Conservation (phyloP, 345 rosid species). For the Aethionema arabicum region DNA sequence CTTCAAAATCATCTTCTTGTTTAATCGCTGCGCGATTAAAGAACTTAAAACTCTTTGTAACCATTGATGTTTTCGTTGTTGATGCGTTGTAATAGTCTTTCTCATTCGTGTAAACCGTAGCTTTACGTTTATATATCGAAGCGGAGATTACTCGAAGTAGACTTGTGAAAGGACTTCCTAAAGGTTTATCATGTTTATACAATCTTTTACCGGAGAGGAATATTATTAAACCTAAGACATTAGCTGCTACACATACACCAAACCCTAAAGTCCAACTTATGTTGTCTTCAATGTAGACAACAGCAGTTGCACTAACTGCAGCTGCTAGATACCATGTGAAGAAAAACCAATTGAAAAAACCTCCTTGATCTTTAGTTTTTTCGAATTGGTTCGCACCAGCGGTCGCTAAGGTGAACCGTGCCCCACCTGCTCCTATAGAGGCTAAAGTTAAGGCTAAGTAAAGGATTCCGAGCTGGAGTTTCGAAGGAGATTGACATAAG, state of each 20-base stretch:
- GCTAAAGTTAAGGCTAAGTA: slow-evolving; percentile 42
- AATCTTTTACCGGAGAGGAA: slow-evolving; percentile 42
- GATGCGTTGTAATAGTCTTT: slow-evolving; percentile 40
- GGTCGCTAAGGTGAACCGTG: slow-evolving; percentile 40
- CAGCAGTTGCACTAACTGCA: slow-evolving; percentile 30
- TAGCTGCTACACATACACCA: slow-evolving; percentile 41
- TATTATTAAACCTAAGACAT: slow-evolving; percentile 32
- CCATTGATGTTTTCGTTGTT: slow-evolving; percentile 9
- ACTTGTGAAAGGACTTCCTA: slow-evolving; percentile 49
- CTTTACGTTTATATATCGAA: slow-evolving; percentile 37
- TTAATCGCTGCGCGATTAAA: slow-evolving; percentile 38
- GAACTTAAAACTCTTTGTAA: slow-evolving; percentile 35
- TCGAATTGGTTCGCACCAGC: slow-evolving; percentile 51
- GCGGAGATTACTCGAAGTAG: slow-evolving; percentile 48
- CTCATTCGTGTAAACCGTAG: slow-evolving; percentile 19
- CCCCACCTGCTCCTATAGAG: slow-evolving; percentile 38
- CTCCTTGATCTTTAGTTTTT: slow-evolving; percentile 34
- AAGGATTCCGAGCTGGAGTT: slow-evolving; percentile 38
- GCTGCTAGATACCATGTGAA: slow-evolving; percentile 29
- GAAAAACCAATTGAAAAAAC: slow-evolving; percentile 59
- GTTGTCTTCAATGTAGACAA: slow-evolving; percentile 48
- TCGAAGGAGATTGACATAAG: slow-evolving; percentile 41
- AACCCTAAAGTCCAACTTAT: slow-evolving; percentile 54
- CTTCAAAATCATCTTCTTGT: slow-evolving; percentile 38
- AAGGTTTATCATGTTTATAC: slow-evolving; percentile 40